Conservation (phyloP, 768 basidiomycete genomes). For the Mycena chlorophos region DNA sequence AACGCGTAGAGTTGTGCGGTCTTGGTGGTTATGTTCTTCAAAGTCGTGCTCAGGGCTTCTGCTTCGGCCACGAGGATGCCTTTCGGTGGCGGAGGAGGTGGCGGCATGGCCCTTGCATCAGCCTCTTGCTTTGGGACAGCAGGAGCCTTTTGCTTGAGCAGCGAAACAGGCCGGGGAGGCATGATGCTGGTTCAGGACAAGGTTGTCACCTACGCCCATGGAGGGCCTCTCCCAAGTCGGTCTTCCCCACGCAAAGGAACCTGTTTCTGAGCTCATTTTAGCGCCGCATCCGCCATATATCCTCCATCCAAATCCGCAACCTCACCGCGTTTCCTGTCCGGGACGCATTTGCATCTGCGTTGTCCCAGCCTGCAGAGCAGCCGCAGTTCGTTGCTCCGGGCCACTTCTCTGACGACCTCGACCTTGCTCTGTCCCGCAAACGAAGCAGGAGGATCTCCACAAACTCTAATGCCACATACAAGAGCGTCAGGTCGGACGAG, state of each 20-base stretch:
- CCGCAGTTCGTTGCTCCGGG: slow-evolving; percentile 59
- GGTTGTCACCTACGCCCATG: slow-evolving; percentile 3
- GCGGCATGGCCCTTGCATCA: slow-evolving; percentile 50
- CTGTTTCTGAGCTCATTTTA: slow-evolving; percentile 30
- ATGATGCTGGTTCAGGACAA: slow-evolving; percentile 27
- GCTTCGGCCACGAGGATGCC: slow-evolving; percentile 66
- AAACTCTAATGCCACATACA: slow-evolving; percentile 52
- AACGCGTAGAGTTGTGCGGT: slow-evolving; percentile 72
- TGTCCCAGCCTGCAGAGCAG: slow-evolving; percentile 64
- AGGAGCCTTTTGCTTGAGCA: slow-evolving; percentile 30
- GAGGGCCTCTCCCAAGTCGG: slow-evolving; percentile 9
- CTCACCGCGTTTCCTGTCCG: slow-evolving; percentile 83
- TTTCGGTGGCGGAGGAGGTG: slow-evolving; percentile 48
- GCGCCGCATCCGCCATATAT: slow-evolving; percentile 74
- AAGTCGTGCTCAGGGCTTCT: slow-evolving; percentile 52
- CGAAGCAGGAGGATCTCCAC: slow-evolving; percentile 62
- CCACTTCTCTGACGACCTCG: slow-evolving; percentile 69
- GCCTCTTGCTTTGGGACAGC: slow-evolving; percentile 33
- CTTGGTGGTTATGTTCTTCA: slow-evolving; percentile 71
- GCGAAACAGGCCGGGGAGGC: slow-evolving; percentile 46
- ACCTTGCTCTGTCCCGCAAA: slow-evolving; percentile 57
- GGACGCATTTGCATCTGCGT: slow-evolving; percentile 73
- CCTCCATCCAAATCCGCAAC: slow-evolving; percentile 73
- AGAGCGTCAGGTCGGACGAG: slow-evolving; percentile 48
- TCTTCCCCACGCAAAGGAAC: slow-evolving; percentile 5